A percentile compares a stretch with the other conserved stretches of the same genome.
These are phyloP conservation scores for Fusarium poae DNA, from an alignment of 2,329 filamentous ascomycete genomes.

Conservation along the genomic window DNA sequence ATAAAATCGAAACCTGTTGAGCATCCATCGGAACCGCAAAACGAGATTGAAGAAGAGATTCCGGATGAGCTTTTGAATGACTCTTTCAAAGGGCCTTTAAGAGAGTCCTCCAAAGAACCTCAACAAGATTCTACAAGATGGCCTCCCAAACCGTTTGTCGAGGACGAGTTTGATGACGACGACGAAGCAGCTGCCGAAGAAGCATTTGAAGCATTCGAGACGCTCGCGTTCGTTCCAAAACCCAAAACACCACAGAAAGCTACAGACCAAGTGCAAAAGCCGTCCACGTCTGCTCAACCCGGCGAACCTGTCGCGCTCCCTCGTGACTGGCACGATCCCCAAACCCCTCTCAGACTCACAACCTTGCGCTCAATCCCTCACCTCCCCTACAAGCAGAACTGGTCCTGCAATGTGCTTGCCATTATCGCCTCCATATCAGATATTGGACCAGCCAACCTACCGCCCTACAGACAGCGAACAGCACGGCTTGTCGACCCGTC, in stretches of 20 bases:
- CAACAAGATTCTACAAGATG: not conserved
- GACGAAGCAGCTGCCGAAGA: slow-evolving; percentile 51
- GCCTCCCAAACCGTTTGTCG: not conserved
- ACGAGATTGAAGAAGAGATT: not conserved
- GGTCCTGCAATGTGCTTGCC: slow-evolving; percentile 67
- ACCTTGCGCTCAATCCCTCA: slow-evolving; percentile 63
- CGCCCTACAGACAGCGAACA: slow-evolving; percentile 64
- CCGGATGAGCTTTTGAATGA: not conserved
- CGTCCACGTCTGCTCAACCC: slow-evolving; percentile 41
- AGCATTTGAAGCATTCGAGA: slow-evolving; percentile 56
- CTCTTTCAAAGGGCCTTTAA: not conserved
- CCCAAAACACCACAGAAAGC: slow-evolving; percentile 24
- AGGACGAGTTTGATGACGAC: slow-evolving; percentile 11
- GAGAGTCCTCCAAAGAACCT: not conserved
- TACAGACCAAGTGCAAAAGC: slow-evolving; percentile 10
- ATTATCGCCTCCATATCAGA: slow-evolving; percentile 62
- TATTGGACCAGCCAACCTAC: slow-evolving; percentile 63
- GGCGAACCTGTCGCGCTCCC: slow-evolving; percentile 55
- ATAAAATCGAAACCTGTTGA: slow-evolving; percentile 10
- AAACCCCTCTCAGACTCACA: slow-evolving; percentile 65
- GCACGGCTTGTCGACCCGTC: slow-evolving; percentile 66
- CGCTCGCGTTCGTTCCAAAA: slow-evolving; percentile 48
- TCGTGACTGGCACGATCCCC: slow-evolving; percentile 58
- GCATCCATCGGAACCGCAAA: not conserved
- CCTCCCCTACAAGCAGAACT: slow-evolving; percentile 69